Conservation (phyloP, 2,329 filamentous ascomycete genomes). For the Cyphellophora attinorum region DNA sequence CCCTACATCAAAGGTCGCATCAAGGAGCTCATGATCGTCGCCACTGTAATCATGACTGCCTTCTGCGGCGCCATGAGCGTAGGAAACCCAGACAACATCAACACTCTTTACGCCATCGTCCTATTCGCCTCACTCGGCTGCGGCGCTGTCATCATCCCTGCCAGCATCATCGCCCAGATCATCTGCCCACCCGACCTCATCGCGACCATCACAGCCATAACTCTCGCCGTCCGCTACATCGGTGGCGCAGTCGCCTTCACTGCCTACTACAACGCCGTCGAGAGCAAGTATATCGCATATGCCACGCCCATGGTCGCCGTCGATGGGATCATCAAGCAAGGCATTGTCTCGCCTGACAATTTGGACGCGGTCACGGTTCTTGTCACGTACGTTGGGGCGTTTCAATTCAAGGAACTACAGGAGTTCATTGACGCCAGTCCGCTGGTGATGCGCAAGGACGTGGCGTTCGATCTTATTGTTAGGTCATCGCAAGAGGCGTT, state of each 20-base stretch:
- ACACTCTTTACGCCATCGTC: slow-evolving; percentile 49
- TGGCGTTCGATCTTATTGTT: slow-evolving; percentile 44
- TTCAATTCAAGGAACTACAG: slow-evolving; percentile 43
- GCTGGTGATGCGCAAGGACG: slow-evolving; percentile 42
- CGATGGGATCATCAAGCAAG: slow-evolving; percentile 39
- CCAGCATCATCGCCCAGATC: slow-evolving; percentile 59
- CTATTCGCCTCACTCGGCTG: slow-evolving; percentile 54
- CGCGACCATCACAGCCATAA: slow-evolving; percentile 58
- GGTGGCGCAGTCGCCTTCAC: slow-evolving; percentile 57
- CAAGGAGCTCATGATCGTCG: slow-evolving; percentile 49
- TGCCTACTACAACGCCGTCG: slow-evolving; percentile 45
- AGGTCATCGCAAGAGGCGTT: slow-evolving; percentile 47
- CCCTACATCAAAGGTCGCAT: slow-evolving; percentile 50
- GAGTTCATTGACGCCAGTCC: slow-evolving; percentile 44
- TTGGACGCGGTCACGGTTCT: slow-evolving; percentile 10
- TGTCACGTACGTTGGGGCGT: too few relatives aligned
- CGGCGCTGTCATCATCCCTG: slow-evolving; percentile 58
- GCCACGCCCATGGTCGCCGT: slow-evolving; percentile 39
- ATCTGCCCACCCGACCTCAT: slow-evolving; percentile 62
- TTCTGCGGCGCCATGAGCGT: slow-evolving; percentile 46
- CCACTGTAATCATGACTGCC: slow-evolving; percentile 56
- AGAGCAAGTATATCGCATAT: slow-evolving; percentile 37
- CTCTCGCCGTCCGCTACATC: slow-evolving; percentile 59
- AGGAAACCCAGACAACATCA: slow-evolving; percentile 43
- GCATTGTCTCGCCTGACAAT: background rate